Percentiles rank a stretch among this genome's conserved stretches.
phyloP scores from a whole-genome alignment of 2,329 filamentous ascomycete genomes.

The Herpomyces periplanetae region DNA sequence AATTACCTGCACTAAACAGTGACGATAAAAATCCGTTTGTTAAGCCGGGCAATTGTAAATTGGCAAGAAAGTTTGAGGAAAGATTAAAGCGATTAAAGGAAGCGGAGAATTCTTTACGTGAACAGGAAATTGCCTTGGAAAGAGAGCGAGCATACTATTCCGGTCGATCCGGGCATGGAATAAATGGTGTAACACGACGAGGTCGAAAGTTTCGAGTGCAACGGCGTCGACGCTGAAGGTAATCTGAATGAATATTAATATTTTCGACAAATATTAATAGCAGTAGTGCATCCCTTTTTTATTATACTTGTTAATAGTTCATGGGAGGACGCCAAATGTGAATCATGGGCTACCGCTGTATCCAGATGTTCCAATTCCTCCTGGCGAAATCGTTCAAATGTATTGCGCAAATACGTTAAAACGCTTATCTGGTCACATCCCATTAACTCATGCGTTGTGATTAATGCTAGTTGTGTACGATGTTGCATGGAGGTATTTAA shows the following conservation, averaged over 20 bases:
- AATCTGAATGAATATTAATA: too few species aligned
- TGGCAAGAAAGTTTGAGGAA: background rate
- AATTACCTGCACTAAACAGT: slow-evolving; percentile 3
- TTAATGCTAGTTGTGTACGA: too few species aligned
- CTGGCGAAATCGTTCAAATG: slow-evolving; percentile 48
- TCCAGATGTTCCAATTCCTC: slow-evolving; percentile 92
- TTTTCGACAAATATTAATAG: too few species aligned
- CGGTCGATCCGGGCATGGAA: too few species aligned
- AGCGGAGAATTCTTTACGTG: slow-evolving; percentile 5
- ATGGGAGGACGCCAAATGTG: slow-evolving; percentile 57
- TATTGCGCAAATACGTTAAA: slow-evolving; percentile 25
- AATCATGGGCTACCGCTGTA: slow-evolving; percentile 68
- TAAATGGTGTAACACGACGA: too few species aligned
- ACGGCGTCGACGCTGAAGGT: too few species aligned
- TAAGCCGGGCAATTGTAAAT: slow-evolving; percentile 1
- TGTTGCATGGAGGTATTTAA: too few species aligned
- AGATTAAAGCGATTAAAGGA: slow-evolving; percentile 3
- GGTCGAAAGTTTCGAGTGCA: too few species aligned
- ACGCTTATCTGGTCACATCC: slow-evolving; percentile 50
- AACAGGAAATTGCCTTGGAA: slow-evolving; percentile 6
- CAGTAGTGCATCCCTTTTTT: slow-evolving; percentile 50
- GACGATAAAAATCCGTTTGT: slow-evolving; percentile 4
- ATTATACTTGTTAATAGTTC: slow-evolving; percentile 60
- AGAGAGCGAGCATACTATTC: slow-evolving; percentile 13
- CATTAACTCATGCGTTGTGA: too few species aligned